phyloP scores from a whole-genome alignment of 2,329 filamentous ascomycete genomes.

The Fusarium miscanthi region DNA sequence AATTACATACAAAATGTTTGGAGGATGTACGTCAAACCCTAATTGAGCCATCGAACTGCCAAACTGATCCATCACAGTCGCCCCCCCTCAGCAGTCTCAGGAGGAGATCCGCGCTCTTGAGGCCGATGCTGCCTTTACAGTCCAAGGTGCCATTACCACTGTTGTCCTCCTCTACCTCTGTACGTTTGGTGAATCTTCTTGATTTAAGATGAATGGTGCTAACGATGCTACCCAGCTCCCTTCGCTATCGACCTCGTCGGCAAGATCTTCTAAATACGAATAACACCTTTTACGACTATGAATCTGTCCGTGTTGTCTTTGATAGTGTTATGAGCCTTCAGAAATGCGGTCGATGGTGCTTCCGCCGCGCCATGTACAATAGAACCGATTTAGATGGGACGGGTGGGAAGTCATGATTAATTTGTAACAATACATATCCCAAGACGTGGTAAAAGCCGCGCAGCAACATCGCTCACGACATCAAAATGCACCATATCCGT shows the following conservation, averaged over 20 bases:
- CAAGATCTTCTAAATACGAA: slow-evolving; percentile 53
- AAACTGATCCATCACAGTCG: slow-evolving; percentile 59
- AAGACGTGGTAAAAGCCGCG: slow-evolving; percentile 28
- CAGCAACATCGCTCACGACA: slow-evolving; percentile 29
- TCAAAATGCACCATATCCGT: slow-evolving; percentile 7
- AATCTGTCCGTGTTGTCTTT: slow-evolving; percentile 9
- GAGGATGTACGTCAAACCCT: slow-evolving; percentile 64
- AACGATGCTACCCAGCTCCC: slow-evolving; percentile 57
- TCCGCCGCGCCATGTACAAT: slow-evolving; percentile 38
- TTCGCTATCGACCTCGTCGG: slow-evolving; percentile 67
- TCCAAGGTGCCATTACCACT: slow-evolving; percentile 74
- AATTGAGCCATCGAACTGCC: not conserved
- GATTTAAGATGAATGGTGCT: not conserved
- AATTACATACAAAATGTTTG: slow-evolving; percentile 64
- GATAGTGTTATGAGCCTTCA: slow-evolving; percentile 15
- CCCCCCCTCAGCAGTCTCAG: slow-evolving; percentile 74
- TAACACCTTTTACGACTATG: not conserved
- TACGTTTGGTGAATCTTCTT: slow-evolving; percentile 56
- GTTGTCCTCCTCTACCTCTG: slow-evolving; percentile 80
- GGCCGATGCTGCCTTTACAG: slow-evolving; percentile 72
- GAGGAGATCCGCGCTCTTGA: slow-evolving; percentile 79
- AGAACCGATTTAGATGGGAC: slow-evolving; percentile 34
- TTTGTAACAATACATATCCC: slow-evolving; percentile 40
- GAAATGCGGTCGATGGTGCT: slow-evolving; percentile 24
- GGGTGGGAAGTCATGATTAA: slow-evolving; percentile 39